phyloP scores from a whole-genome alignment of 805 yeast genomes.

The Wickerhamiella azymoides region DNA sequence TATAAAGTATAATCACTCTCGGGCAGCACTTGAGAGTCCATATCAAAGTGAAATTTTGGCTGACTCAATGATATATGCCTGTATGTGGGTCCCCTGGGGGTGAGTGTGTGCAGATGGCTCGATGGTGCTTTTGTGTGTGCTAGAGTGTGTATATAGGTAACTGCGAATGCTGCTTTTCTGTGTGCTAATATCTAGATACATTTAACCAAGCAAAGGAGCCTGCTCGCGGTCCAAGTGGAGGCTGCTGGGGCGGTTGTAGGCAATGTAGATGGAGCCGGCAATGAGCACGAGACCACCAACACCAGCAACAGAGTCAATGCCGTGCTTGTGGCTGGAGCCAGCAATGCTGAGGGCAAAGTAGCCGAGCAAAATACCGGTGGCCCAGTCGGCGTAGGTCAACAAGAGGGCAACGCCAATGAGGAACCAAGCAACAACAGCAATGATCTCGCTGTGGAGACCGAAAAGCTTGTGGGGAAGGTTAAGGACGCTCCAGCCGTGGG shows the following conservation, averaged over 20 bases:
- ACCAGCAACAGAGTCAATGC: neutral
- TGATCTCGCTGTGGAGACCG: conserved; percentile 57
- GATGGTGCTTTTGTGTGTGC: too few species aligned
- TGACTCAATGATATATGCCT: neutral
- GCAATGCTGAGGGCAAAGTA: conserved; percentile 52
- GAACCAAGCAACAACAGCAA: conserved; percentile 65
- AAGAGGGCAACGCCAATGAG: conserved; percentile 47
- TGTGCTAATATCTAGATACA: too few species aligned
- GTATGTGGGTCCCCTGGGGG: neutral
- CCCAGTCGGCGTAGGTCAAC: conserved; percentile 54
- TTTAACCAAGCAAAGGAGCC: conserved; percentile 5
- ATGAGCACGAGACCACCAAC: neutral
- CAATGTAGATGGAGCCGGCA: neutral
- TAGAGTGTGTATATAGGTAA: too few species aligned
- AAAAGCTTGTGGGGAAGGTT: conserved; percentile 44
- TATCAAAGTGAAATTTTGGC: conserved; percentile 20
- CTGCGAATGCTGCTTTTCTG: too few species aligned
- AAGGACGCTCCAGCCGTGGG: conserved; percentile 65
- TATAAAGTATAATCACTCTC: conserved; percentile 57
- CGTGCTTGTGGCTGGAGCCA: conserved; percentile 19
- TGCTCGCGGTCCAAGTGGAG: neutral
- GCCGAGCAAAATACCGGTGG: conserved; percentile 45
- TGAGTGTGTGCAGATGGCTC: neutral
- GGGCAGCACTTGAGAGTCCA: neutral
- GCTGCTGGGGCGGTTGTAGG: neutral